These are phyloP conservation scores for Solanum hybrid DNA, from an alignment of 305 asterid species.

Conservation along the genomic window DNA sequence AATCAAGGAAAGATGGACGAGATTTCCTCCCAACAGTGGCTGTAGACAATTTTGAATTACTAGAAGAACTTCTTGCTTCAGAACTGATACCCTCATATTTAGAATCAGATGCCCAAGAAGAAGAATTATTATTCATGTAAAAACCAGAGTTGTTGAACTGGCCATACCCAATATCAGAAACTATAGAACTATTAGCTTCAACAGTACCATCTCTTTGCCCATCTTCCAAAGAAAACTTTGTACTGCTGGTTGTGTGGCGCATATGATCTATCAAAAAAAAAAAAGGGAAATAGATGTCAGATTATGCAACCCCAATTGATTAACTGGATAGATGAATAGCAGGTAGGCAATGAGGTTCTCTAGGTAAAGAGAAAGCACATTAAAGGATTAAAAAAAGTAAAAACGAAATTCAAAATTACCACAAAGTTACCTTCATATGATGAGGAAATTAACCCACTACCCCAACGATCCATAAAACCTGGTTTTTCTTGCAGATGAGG, in stretches of 20 bases:
- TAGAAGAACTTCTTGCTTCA: constrained; percentile 32
- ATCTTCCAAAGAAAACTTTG: constrained; percentile 23
- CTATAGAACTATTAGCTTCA: constrained; percentile 14
- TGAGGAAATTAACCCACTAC: constrained; percentile 30
- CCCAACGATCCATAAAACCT: constrained; percentile 28
- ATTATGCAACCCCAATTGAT: not conserved
- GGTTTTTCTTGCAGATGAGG: constrained; percentile 27
- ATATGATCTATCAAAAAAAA: constrained; percentile 30
- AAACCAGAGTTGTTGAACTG: constrained; percentile 27
- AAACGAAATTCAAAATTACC: not conserved
- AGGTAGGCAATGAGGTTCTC: not conserved
- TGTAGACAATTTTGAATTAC: constrained; percentile 36
- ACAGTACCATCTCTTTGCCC: constrained; percentile 21
- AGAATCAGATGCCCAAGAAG: constrained; percentile 39
- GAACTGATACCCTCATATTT: constrained; percentile 30
- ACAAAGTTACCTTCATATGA: constrained; percentile 48
- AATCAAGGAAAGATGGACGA: constrained; percentile 86
- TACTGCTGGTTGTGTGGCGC: constrained; percentile 25
- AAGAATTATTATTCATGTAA: constrained; percentile 27
- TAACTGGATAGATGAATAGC: not conserved
- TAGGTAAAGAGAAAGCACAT: not conserved
- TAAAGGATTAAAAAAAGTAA: constrained; percentile 6
- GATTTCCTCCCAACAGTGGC: constrained; percentile 60
- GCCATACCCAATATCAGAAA: constrained; percentile 38
- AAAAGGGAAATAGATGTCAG: constrained; percentile 10